These are phyloP conservation scores for Kondoa subrosea DNA, from an alignment of 768 basidiomycete genomes.

Conservation along the genomic window DNA sequence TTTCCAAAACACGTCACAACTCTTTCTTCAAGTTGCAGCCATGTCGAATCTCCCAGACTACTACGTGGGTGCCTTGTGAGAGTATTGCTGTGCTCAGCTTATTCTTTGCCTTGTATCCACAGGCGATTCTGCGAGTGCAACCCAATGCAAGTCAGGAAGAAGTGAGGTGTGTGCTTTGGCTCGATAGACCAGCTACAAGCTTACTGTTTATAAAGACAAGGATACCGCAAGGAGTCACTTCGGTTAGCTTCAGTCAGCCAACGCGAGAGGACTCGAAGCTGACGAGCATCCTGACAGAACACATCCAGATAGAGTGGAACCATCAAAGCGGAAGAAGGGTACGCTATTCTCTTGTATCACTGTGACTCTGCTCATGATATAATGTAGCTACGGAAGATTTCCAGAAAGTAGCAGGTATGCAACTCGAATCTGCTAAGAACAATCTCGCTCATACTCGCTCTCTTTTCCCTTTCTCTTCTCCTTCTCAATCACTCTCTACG, in stretches of 20 bases:
- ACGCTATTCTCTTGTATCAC: not conserved
- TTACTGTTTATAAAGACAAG: not conserved
- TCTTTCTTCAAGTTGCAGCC: not conserved
- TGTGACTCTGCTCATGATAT: not conserved
- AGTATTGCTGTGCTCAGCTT: not conserved
- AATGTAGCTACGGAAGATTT: slow-evolving; percentile 1
- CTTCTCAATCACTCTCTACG: not conserved
- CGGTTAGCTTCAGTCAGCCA: not conserved
- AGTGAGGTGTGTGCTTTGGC: not conserved
- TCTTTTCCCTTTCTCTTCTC: not conserved
- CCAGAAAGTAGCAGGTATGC: slow-evolving; percentile 11
- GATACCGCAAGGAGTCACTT: not conserved
- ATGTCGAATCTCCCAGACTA: slow-evolving; percentile 1
- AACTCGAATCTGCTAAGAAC: not conserved
- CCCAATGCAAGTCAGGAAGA: not conserved
- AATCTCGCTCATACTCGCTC: not conserved
- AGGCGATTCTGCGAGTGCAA: not conserved
- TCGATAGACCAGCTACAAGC: not conserved
- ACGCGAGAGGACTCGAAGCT: not conserved
- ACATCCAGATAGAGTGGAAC: slow-evolving; percentile 7
- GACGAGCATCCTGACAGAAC: not conserved
- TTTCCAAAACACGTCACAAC: not conserved
- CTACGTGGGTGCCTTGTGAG: not conserved
- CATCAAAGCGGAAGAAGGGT: not conserved
- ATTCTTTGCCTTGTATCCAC: not conserved